Evolutionary conservation across 108 stramenopile species (phyloP).

Genomic region (Cyclotella baltica): DNA sequence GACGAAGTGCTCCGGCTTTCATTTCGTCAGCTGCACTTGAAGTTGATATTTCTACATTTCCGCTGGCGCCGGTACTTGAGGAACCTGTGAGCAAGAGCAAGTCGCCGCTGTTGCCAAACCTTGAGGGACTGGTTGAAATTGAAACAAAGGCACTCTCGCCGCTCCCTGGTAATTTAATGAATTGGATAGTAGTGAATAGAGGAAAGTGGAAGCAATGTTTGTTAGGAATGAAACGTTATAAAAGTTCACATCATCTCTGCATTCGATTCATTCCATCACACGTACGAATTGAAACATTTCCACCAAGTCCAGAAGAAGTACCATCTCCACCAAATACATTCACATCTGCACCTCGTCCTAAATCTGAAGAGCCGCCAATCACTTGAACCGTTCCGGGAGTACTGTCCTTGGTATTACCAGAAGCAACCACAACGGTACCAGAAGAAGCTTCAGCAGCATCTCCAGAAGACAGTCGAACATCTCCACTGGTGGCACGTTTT

Average conservation of each 20-base stretch:
- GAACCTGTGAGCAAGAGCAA: slow-evolving; percentile 26
- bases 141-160: slow-evolving; percentile 25
- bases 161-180: slow-evolving; percentile 21
- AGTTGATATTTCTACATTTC: slow-evolving; percentile 15
- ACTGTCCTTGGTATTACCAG: slow-evolving; percentile 23
- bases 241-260: too few species aligned
- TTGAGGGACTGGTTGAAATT: slow-evolving; percentile 30
- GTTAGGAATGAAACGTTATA: too few species aligned
- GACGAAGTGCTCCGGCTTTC: slow-evolving; percentile 20
- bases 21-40: slow-evolving; percentile 26
- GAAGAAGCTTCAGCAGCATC: slow-evolving; percentile 5
- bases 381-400: slow-evolving; percentile 23
- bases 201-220: background rate
- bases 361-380: slow-evolving; percentile 16
- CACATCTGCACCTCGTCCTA: slow-evolving; percentile 26
- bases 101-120: slow-evolving; percentile 11
- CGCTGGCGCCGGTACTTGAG: slow-evolving; percentile 7
- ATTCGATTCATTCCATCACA: background rate
- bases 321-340: slow-evolving; percentile 27
- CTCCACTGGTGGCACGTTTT: slow-evolving; percentile 5
- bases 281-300: slow-evolving; percentile 29
- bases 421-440: slow-evolving; percentile 18
- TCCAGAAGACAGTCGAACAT: slow-evolving; percentile 17
- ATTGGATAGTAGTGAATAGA: background rate
- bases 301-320: slow-evolving; percentile 25